Evolutionary conservation across 805 yeast genomes (phyloP), one percentile per base, ranked within the genome.

Genomic region (Candida coquimbonensis): DNA sequence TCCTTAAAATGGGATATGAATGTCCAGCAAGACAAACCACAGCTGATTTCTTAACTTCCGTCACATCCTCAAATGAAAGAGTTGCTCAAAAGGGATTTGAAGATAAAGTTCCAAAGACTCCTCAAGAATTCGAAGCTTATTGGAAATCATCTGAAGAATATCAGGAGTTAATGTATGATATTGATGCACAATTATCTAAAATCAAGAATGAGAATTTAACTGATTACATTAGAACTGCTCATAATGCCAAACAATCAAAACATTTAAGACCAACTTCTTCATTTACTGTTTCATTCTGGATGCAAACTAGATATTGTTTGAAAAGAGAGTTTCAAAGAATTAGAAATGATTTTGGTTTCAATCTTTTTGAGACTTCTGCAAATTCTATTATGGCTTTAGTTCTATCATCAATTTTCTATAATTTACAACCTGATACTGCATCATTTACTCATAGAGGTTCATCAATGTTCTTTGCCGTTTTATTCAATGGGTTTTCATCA

Each of bases 21-120:
- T 78, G 82, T 50, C 85, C 83, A 21, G 67, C 75, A 8, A 71
- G 88, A 55, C 86, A 80, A 65, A 73, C 84, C 3, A 78, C 87
- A 14, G 83, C 87, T 13, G 88, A 83, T 57, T 83, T 81, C 59
- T 64, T 82, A 55, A 82, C 87, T 2, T 78, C 87, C 2, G 70
- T 82, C 12, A 80, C 89, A 9, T 83, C 80, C 59, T 86, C 87
- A 9, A 65, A 66, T 7, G 88, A 82, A 43, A 72, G 89, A 58
- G 63, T 54, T 47, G 58, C 75, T 3, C 63, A 64, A 44, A 57
- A 64, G 25, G 87, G 84, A 2, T 68, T 49, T 53, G 81, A 74
- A 48, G 53, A 65, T 36, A 60, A 59, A 45, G 81, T 82, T 21
- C 93, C 93, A 7, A 64, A 65, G 21, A 76, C 81, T 9, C 76